Conservation (phyloP, 495 filamentous ascomycete genomes). For the Penicillium canescens region DNA sequence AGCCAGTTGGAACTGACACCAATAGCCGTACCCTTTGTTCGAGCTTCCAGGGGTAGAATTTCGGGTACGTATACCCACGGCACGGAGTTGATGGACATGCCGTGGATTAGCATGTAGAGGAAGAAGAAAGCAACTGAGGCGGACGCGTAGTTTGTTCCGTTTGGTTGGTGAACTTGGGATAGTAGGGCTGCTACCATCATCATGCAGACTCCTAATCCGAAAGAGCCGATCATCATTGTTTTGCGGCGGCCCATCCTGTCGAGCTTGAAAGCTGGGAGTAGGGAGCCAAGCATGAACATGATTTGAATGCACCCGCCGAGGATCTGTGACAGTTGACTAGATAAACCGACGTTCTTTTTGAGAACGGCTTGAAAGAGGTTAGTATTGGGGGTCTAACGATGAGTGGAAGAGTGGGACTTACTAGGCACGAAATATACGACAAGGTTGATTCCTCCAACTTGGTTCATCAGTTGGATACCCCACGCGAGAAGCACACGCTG, state of each 20-base stretch:
- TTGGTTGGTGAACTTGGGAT: constrained; percentile 26
- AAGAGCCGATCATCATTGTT: constrained; percentile 58
- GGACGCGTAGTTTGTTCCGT: constrained; percentile 31
- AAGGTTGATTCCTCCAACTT: constrained; percentile 52
- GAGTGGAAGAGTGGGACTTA: background rate
- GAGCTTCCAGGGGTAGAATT: constrained; percentile 43
- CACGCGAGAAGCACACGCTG: constrained; percentile 54
- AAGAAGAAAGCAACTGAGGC: constrained; percentile 54
- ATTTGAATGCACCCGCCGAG: constrained; percentile 49
- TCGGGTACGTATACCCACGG: constrained; percentile 50
- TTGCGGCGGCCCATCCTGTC: constrained; percentile 59
- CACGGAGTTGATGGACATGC: constrained; percentile 47
- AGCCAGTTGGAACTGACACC: constrained; percentile 45
- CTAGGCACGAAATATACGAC: constrained; percentile 40
- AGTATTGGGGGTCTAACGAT: background rate
- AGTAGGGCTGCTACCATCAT: constrained; percentile 53
- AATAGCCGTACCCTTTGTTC: constrained; percentile 44
- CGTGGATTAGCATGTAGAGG: constrained; percentile 51
- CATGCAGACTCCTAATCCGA: constrained; percentile 51
- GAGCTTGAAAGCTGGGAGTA: constrained; percentile 44
- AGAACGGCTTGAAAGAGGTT: constrained; percentile 39
- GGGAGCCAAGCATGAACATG: constrained; percentile 42
- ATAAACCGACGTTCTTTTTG: constrained; percentile 49
- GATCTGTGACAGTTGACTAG: constrained; percentile 45
- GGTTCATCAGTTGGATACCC: constrained; percentile 52